A percentile compares a stretch with the other conserved stretches of the same genome.
These are phyloP conservation scores for Typha latifolia DNA, from an alignment of 176 grass and related monocot species.

Conservation along the genomic window DNA sequence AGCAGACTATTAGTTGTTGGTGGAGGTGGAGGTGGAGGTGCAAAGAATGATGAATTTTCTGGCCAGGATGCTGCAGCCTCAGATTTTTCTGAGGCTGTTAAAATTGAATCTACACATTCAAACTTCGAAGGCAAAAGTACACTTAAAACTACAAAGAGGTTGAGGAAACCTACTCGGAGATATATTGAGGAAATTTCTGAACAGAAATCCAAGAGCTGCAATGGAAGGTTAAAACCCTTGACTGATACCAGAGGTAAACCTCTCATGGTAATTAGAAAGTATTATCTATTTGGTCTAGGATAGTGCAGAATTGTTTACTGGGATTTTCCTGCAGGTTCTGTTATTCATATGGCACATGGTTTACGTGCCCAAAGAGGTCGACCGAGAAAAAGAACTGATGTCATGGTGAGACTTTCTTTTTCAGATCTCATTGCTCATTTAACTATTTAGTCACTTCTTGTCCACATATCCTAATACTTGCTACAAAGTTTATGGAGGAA, in stretches of 20 bases:
- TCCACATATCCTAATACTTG: too few relatives aligned
- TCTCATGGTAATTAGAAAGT: neutral
- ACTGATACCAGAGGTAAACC: neutral
- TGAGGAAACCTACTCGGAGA: constrained; percentile 11
- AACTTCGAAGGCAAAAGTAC: constrained; percentile 8
- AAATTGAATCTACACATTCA: neutral
- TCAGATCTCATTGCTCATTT: neutral
- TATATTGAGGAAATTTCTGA: constrained; percentile 21
- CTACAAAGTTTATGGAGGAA: too few relatives aligned
- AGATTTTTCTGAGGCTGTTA: neutral
- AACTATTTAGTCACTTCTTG: too few relatives aligned
- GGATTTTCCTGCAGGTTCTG: neutral
- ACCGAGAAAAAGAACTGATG: neutral
- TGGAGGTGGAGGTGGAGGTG: neutral
- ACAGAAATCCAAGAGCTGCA: constrained; percentile 13
- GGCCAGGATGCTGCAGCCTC: neutral
- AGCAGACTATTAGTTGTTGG: neutral
- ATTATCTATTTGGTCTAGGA: neutral
- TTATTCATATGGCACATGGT: constrained; percentile 3
- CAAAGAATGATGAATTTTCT: neutral
- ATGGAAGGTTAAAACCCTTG: neutral
- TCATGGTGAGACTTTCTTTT: constrained; percentile 5
- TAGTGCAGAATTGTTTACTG: neutral
- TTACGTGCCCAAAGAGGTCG: constrained; percentile 1
- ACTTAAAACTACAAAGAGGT: constrained; percentile 10